Evolutionary conservation across 176 grass and related monocot genomes (phyloP), one percentile per base, ranked within the genome.

Genomic region (Oryza meridionalis): DNA sequence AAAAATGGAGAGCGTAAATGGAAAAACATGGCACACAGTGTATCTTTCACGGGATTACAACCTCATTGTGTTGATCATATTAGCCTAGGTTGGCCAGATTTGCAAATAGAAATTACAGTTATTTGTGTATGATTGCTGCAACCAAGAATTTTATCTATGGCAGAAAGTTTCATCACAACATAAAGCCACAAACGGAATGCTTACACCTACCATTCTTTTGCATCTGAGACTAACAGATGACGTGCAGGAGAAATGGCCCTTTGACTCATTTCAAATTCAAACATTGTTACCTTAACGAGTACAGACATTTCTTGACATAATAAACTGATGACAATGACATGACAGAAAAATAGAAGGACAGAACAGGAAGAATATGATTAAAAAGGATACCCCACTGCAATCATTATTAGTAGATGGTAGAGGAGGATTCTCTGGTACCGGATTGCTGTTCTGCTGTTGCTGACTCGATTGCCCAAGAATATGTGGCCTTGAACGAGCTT

Each of bases 371-470:
- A 69, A 26, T 17, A 62, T 2, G 21, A 68, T 29, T 69, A 67
- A 25, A 79, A 84, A 87, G 12, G 15, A 61, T 79, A 88, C 87
- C 87, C 84, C 70, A 21, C 14, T 75, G 79, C 68, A 27, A 43
- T 67, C 70, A 84, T 68, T 79, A 10, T 75, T 84, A 63, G 69
- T 37, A 69, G 76, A 38, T 25, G 63, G 32, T 75, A 84, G 70
- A 62, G 49, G 40, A 69, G 33, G 24, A 90, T 55, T 67, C 62
- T 33, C 53, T 43, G 51, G 63, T 75, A 61, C 29, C 45, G 29
- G 68, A 70, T 19, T 43, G 37, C 21, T n/a, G 21, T 43, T 80
- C 63, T 70, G 69, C 42, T 9, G 76, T 84, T 76, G 47, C 69
- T 73, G 69, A 76, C 31, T 37, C 5, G 83, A 75, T 67, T 90